phyloP scores from a whole-genome alignment of 1,284 basidiomycete species.

The Papiliotrema laurentii region DNA sequence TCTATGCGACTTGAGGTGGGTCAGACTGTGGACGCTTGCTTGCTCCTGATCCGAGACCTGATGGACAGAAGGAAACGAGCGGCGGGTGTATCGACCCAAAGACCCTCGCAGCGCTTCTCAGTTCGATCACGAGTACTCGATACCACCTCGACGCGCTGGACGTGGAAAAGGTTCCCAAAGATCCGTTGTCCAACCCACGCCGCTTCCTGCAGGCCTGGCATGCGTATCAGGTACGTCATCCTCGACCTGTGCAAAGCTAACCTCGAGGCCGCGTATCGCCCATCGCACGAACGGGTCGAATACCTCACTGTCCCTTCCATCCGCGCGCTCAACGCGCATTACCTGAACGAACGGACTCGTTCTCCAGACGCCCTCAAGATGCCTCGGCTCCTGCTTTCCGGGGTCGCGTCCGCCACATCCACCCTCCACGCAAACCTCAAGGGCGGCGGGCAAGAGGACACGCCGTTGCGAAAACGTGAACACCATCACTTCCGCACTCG shows the following conservation, averaged over 20 bases:
- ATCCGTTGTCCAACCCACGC: conserved; percentile 30
- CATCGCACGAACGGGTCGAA: neutral
- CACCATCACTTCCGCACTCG: conserved; percentile 23
- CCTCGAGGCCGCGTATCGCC: neutral
- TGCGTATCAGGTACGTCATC: conserved; percentile 17
- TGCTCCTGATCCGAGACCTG: neutral
- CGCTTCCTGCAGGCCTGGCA: conserved; percentile 38
- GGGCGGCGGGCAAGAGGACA: conserved; percentile 31
- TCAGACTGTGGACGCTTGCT: neutral
- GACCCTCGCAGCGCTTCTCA: conserved; percentile 36
- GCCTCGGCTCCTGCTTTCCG: conserved; percentile 33
- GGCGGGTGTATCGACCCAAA: conserved; percentile 44
- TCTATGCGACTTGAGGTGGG: conserved; percentile 38
- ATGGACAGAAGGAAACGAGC: conserved; percentile 38
- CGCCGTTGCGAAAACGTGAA: conserved; percentile 35
- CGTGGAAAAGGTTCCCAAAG: conserved; percentile 39
- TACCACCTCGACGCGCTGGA: conserved; percentile 36
- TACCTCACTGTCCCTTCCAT: conserved; percentile 30
- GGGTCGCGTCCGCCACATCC: conserved; percentile 35
- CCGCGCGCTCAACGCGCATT: conserved; percentile 24
- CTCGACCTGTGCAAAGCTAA: neutral
- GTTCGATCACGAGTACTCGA: conserved; percentile 36
- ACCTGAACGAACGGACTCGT: conserved; percentile 26
- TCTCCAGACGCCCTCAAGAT: conserved; percentile 37
- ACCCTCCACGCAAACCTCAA: conserved; percentile 35